Percentiles rank a stretch among this genome's conserved stretches.
phyloP scores from a whole-genome alignment of 1,284 basidiomycete species.

The Tranzscheliella williamsii region DNA sequence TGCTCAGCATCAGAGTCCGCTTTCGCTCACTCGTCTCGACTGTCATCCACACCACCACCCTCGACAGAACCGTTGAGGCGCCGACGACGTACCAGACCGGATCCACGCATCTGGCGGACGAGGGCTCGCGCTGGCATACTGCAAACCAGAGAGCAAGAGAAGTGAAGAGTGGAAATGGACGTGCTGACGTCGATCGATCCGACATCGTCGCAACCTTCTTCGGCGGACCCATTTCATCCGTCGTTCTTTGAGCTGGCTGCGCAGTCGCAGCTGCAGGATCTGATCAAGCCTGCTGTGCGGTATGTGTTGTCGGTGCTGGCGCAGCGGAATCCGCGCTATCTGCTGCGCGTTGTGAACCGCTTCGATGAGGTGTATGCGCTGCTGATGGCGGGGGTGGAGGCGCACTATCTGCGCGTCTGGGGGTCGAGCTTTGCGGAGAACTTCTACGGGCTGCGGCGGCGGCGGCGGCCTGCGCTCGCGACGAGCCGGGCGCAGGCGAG shows the following conservation, averaged over 20 bases:
- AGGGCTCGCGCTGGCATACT: no score
- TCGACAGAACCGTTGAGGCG: no score
- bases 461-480: conserved; percentile 68
- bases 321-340: conserved; percentile 89
- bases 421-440: conserved; percentile 85
- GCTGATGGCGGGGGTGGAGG: conserved; percentile 85
- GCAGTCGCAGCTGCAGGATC: conserved; percentile 88
- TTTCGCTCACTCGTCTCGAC: no score
- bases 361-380: conserved; percentile 95
- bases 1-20: no score
- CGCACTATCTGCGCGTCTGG: conserved; percentile 81
- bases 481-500: conserved; percentile 8
- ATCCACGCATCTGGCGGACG: no score
- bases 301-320: conserved; percentile 92
- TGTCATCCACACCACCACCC: no score
- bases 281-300: conserved; percentile 91
- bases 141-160: neutral
- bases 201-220: conserved; percentile 31
- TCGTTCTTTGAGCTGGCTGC: conserved; percentile 94
- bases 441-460: conserved; percentile 84
- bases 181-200: conserved; percentile 47
- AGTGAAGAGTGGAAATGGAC: conserved; percentile 37
- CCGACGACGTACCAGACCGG: no score
- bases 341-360: conserved; percentile 84
- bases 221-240: conserved; percentile 68